Conservation (phyloP, 495 filamentous ascomycete genomes). For the Aspergillus cavernicola region DNA sequence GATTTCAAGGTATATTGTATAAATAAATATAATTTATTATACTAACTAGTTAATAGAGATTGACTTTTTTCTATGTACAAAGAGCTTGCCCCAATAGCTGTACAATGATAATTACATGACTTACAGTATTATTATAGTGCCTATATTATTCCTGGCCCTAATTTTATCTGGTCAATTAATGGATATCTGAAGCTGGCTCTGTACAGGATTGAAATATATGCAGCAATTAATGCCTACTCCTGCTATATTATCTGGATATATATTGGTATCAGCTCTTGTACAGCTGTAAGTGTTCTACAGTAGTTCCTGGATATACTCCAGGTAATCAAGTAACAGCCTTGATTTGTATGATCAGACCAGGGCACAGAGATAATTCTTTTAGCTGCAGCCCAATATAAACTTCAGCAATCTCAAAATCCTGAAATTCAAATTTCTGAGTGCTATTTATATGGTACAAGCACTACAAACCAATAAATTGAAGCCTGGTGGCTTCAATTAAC, state of each 20-base stretch:
- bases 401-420: constrained; percentile 24
- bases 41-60: constrained; percentile 3
- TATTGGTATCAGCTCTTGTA: constrained; percentile 15
- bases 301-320: constrained; percentile 18
- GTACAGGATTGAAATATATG: constrained; percentile 23
- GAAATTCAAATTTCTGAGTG: constrained; percentile 8
- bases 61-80: constrained; percentile 15
- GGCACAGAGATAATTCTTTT: constrained; percentile 17
- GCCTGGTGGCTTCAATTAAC: constrained; percentile 18
- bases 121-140: constrained; percentile 13
- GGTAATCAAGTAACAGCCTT: constrained; percentile 3
- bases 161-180: constrained; percentile 24
- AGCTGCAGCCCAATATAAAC: constrained; percentile 10
- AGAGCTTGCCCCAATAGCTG: constrained; percentile 11
- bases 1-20: constrained; percentile 4
- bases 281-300: constrained; percentile 18
- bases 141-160: constrained; percentile 20
- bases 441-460: constrained; percentile 11
- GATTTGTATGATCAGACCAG: constrained; percentile 12
- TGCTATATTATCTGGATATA: constrained; percentile 23
- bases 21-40: background rate
- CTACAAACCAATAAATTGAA: constrained; percentile 18
- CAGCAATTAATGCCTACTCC: constrained; percentile 20
- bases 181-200: constrained; percentile 17
- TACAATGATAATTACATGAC: constrained; percentile 11